Evolutionary conservation across 2,329 filamentous ascomycete genomes (phyloP).

Genomic region (Zopfia rhizophila): DNA sequence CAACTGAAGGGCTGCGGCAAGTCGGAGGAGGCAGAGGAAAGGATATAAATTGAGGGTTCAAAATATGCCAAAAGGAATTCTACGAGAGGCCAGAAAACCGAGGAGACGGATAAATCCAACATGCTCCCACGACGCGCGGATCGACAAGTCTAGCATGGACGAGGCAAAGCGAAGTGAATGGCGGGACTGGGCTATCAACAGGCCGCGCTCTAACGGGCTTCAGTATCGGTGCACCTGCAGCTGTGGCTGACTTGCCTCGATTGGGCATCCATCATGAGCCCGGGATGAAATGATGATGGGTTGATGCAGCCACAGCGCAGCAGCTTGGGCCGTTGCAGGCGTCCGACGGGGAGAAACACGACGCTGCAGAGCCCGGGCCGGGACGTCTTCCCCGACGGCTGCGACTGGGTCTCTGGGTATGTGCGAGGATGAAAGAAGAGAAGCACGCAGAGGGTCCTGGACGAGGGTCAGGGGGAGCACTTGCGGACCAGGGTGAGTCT

Average conservation of each 20-base stretch:
- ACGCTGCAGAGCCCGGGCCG: background rate
- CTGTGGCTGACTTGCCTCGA: conserved; percentile 10
- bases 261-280: conserved; percentile 2
- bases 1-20: conserved; percentile 1
- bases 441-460: too few relatives aligned
- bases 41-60: conserved; percentile 1
- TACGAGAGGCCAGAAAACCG: conserved; percentile 1
- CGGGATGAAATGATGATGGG: conserved; percentile 8
- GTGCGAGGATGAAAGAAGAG: too few relatives aligned
- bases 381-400: too few relatives aligned
- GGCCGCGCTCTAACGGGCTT: background rate
- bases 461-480: too few relatives aligned
- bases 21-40: conserved; percentile 3
- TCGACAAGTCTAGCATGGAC: conserved; percentile 9
- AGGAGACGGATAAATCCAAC: conserved; percentile 19
- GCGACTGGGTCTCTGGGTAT: too few relatives aligned
- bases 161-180: background rate
- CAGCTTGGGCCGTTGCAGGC: background rate
- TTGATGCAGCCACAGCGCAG: background rate
- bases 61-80: conserved; percentile 3
- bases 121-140: conserved; percentile 2
- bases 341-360: background rate
- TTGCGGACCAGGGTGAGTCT: too few relatives aligned
- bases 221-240: background rate
- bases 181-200: background rate